Evolutionary conservation across 208 protist genomes (phyloP).

Genomic region (Trypanosoma congolense): DNA sequence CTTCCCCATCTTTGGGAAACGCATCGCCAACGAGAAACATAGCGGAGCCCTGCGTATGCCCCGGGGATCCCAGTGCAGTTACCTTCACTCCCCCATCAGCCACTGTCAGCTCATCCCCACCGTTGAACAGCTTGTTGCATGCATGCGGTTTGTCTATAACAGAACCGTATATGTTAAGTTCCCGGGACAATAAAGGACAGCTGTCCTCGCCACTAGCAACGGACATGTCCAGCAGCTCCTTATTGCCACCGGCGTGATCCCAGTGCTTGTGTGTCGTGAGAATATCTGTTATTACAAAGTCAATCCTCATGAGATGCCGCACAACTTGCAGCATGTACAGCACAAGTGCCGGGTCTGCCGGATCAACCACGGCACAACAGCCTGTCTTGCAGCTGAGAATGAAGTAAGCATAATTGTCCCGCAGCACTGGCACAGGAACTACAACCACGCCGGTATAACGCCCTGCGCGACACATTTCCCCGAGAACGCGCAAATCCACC

Average conservation of each 20-base stretch:
- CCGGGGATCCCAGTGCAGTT: constrained; percentile 55
- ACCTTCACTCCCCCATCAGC: constrained; percentile 42
- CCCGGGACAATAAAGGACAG: neutral
- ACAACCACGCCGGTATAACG: constrained; percentile 30
- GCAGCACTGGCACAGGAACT: constrained; percentile 73
- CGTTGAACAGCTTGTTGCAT: constrained; percentile 47
- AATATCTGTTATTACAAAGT: constrained; percentile 66
- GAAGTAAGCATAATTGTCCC: constrained; percentile 91
- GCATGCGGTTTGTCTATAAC: constrained; percentile 49
- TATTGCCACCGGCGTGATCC: constrained; percentile 93
- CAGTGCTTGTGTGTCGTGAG: constrained; percentile 96
- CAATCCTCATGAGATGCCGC: constrained; percentile 15
- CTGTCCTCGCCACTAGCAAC: neutral
- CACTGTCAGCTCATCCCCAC: constrained; percentile 43
- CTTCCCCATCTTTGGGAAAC: constrained; percentile 11
- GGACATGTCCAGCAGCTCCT: constrained; percentile 36
- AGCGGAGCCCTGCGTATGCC: constrained; percentile 81
- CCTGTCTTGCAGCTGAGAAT: constrained; percentile 56
- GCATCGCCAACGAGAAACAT: constrained; percentile 58
- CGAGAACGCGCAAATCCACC: constrained; percentile 18
- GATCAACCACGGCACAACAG: constrained; percentile 64
- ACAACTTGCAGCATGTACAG: constrained; percentile 42
- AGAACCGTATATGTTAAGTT: constrained; percentile 71
- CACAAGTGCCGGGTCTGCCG: constrained; percentile 60
- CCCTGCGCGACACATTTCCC: neutral